Evolutionary conservation across 257 asterid species (phyloP), one percentile per base, ranked within the genome.

Genomic region (Nicotiana sylvestris): DNA sequence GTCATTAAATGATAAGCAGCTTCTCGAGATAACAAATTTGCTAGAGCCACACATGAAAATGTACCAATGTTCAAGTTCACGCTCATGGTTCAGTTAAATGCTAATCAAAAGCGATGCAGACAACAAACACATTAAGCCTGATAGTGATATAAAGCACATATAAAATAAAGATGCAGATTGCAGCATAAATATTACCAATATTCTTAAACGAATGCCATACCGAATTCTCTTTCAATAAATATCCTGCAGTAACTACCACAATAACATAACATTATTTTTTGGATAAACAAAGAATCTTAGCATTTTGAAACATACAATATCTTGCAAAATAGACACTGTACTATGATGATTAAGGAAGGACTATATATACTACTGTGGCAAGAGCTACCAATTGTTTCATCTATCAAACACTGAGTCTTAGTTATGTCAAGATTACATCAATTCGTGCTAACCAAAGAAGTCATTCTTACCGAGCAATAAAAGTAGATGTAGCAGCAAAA

Each of bases 401-500:
- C 57, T 37, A 70, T n/a, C 78, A 43, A 12, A 46, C 33, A 70
- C 5, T 70, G n/a, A 12, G 25, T 43, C 60, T 70, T 70, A 70
- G 12, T 6, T 55, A 25, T 72, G 79, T n/a, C 57, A 55, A 53
- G 43, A 61, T 65, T 13, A 77, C 56, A 76, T 65, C 30, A 6
- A 16, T n/a, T 56, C 15, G 30, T 30, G 69, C 33, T 25, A 66
- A 61, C 27, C 67, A 61, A 21, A 13, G 5, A 74, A 74, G 82
- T 77, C 55, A 82, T 79, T 58, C 88, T 87, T 87, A 96, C 99
- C 98, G 91, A 83, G 99, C 99, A 76, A 96, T 94, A 85, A 94
- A 94, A 57, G 99, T 87, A 11, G 98, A 91, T 81, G 99, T 96
- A 80, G 99, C 98, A 64, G 98, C 98, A 85, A 96, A 96, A 84